Evolutionary conservation across 805 yeast genomes (phyloP).

Genomic region (Candida ponderosae): DNA sequence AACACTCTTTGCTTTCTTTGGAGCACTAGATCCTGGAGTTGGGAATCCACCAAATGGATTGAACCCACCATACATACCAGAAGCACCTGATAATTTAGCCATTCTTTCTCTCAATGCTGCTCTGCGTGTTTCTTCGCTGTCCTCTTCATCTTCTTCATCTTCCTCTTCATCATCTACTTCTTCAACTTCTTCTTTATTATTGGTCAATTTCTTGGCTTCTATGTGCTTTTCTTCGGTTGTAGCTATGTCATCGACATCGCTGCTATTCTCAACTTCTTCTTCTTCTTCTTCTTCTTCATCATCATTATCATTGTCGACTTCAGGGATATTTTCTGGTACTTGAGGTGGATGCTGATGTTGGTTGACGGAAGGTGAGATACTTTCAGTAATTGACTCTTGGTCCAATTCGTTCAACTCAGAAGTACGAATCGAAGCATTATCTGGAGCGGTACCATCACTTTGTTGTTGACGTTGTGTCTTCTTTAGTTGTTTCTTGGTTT

Average conservation of each 20-base stretch:
- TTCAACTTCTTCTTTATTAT: conserved; percentile 26
- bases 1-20: conserved; percentile 16
- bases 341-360: not conserved
- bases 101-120: conserved; percentile 80
- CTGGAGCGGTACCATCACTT: not conserved
- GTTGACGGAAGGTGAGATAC: too few species aligned
- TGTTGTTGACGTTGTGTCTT: conserved; percentile 30
- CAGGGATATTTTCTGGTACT: not conserved
- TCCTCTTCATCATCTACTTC: conserved; percentile 43
- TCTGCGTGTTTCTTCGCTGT: conserved; percentile 69
- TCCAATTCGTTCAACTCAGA: not conserved
- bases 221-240: conserved; percentile 20
- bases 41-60: conserved; percentile 33
- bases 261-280: conserved; percentile 6
- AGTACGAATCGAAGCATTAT: conserved; percentile 1
- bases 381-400: not conserved
- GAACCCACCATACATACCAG: conserved; percentile 41
- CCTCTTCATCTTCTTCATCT: conserved; percentile 52
- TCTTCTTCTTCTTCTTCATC: conserved; percentile 1
- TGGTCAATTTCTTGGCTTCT: too few species aligned
- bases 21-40: conserved; percentile 15
- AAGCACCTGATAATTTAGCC: conserved; percentile 90
- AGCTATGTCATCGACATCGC: conserved; percentile 11
- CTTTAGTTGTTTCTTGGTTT: conserved; percentile 43
- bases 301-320: not conserved